These are phyloP conservation scores for Podaxis pistillaris DNA, from an alignment of 768 basidiomycete species.

Conservation along the genomic window DNA sequence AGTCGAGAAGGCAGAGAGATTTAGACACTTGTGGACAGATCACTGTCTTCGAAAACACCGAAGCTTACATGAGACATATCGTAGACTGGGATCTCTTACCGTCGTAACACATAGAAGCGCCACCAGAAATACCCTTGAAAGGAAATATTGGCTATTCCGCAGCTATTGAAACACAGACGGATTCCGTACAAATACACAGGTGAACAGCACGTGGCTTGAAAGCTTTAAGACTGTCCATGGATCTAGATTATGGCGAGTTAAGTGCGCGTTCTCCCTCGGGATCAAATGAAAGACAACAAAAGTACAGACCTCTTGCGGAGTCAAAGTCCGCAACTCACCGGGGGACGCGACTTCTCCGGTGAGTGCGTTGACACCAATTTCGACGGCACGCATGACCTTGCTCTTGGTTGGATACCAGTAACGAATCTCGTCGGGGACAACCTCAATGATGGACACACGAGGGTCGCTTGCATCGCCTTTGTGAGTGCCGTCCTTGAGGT, in stretches of 20 bases:
- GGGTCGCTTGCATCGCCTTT: slow-evolving; percentile 81
- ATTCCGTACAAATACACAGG: neutral
- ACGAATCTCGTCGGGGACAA: slow-evolving; percentile 76
- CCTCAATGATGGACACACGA: slow-evolving; percentile 74
- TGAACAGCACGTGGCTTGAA: neutral
- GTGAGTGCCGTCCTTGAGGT: slow-evolving; percentile 82
- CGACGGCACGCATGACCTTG: slow-evolving; percentile 52
- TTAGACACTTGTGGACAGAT: neutral
- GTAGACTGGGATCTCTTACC: neutral
- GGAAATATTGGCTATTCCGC: neutral
- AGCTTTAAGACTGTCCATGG: neutral
- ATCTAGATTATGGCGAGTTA: neutral
- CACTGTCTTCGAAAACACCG: neutral
- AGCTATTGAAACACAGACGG: neutral
- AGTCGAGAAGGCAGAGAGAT: neutral
- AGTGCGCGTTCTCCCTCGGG: neutral
- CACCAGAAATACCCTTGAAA: neutral
- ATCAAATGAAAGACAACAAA: neutral
- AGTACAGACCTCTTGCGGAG: slow-evolving; percentile 60
- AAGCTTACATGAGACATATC: neutral
- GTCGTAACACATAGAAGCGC: neutral
- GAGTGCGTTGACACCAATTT: slow-evolving; percentile 57
- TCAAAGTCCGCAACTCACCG: slow-evolving; percentile 78
- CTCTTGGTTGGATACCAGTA: slow-evolving; percentile 76
- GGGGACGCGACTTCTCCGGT: slow-evolving; percentile 65